Evolutionary conservation across 2,329 filamentous ascomycete genomes (phyloP).

Genomic region (Aspergillus pseudoterreus): DNA sequence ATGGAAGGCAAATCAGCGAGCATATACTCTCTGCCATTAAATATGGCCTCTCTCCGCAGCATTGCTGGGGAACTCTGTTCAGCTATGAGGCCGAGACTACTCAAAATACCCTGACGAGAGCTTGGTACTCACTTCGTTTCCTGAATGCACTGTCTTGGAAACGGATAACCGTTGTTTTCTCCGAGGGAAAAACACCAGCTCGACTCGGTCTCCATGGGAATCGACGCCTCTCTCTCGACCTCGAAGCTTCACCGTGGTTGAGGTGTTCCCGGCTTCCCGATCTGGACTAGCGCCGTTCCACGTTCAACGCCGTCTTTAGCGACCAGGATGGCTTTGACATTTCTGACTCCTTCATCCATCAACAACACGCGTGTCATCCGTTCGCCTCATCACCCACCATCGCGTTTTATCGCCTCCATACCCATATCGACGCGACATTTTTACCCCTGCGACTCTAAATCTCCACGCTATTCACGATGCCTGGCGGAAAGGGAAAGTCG

Average conservation of each 20-base stretch:
- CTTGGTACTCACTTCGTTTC: background rate
- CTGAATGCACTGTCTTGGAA: no score
- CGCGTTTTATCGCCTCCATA: conserved; percentile 18
- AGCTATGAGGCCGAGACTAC: conserved; percentile 4
- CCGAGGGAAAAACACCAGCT: background rate
- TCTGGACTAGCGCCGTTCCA: conserved; percentile 34
- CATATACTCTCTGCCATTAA: background rate
- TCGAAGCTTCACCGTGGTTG: conserved; percentile 12
- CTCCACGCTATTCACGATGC: conserved; percentile 48
- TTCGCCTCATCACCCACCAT: conserved; percentile 29
- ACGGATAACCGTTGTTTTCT: no score
- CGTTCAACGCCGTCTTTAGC: conserved; percentile 32
- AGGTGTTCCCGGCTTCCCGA: conserved; percentile 22
- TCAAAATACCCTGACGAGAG: background rate
- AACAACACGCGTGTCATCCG: conserved; percentile 37
- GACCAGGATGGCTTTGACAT: conserved; percentile 34
- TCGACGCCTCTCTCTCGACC: background rate
- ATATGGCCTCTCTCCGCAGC: background rate
- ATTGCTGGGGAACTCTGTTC: conserved; percentile 7
- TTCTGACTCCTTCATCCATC: conserved; percentile 43
- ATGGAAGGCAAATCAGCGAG: no score
- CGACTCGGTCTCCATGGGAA: background rate
- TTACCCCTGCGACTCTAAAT: conserved; percentile 23
- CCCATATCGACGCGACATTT: conserved; percentile 24
- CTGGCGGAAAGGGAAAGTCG: conserved; percentile 92